A percentile compares a stretch with the other conserved stretches of the same genome.
Evolutionary conservation across 2,329 filamentous ascomycete genomes (phyloP).

Genomic region (Raffaelea ambrosiae): DNA sequence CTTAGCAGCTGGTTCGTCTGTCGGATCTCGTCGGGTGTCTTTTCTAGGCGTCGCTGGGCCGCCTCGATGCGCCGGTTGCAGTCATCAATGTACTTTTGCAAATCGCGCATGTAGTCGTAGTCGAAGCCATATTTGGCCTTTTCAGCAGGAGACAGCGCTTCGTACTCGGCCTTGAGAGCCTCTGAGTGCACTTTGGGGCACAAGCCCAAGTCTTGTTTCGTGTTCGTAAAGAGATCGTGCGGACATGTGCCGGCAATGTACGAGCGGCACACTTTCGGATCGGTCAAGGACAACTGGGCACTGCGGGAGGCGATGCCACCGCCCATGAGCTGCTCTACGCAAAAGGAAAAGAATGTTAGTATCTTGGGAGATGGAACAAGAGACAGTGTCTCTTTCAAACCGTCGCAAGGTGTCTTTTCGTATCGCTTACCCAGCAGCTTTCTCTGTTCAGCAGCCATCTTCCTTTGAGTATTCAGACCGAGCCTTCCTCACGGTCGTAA

Average conservation of each 20-base stretch:
- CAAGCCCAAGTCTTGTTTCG: slow-evolving; percentile 89
- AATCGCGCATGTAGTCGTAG: slow-evolving; percentile 91
- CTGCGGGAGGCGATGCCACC: slow-evolving; percentile 63
- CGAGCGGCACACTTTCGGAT: slow-evolving; percentile 89
- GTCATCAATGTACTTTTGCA: slow-evolving; percentile 94
- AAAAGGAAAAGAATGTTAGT: slow-evolving; percentile 7
- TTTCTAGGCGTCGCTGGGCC: slow-evolving; percentile 84
- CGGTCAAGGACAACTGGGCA: slow-evolving; percentile 77
- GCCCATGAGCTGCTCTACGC: slow-evolving; percentile 92
- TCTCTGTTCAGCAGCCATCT: slow-evolving; percentile 93
- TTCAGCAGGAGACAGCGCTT: slow-evolving; percentile 60
- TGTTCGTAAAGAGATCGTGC: slow-evolving; percentile 99
- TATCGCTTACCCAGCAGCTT: slow-evolving; percentile 68
- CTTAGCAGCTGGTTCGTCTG: slow-evolving; percentile 89
- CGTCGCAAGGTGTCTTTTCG: not conserved
- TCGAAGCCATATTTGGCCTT: slow-evolving; percentile 81
- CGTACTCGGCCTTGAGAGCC: slow-evolving; percentile 81
- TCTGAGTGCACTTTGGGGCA: slow-evolving; percentile 87
- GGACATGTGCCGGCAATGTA: slow-evolving; percentile 92
- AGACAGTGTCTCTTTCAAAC: not conserved
- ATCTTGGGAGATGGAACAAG: not conserved
- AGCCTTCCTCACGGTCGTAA: too few species aligned
- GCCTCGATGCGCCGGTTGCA: slow-evolving; percentile 91
- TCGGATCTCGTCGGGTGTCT: slow-evolving; percentile 93
- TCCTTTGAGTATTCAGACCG: not conserved